phyloP scores from a whole-genome alignment of 140 eudicot genomes.

The Flaveria floridana region DNA sequence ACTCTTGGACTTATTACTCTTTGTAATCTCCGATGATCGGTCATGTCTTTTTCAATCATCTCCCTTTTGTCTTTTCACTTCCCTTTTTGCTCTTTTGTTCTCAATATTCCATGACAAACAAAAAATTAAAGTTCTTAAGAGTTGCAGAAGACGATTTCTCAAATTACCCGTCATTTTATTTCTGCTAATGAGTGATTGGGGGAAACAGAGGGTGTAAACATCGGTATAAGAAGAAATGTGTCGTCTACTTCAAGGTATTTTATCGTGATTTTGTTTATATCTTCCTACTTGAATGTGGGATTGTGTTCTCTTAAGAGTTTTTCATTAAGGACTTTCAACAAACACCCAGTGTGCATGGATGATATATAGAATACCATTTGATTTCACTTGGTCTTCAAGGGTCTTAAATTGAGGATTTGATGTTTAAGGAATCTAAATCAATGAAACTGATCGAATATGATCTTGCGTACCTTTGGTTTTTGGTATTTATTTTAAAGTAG shows the following conservation, averaged over 20 bases:
- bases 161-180: slow-evolving; percentile 28
- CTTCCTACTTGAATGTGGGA: not conserved
- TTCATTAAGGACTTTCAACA: slow-evolving; percentile 19
- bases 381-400: slow-evolving; percentile 2
- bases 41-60: slow-evolving; percentile 25
- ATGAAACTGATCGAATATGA: slow-evolving; percentile 12
- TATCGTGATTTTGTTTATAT: not conserved
- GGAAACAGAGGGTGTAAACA: slow-evolving; percentile 17
- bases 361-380: not conserved
- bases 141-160: slow-evolving; percentile 6
- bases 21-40: slow-evolving; percentile 34
- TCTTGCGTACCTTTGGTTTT: not conserved
- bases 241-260: slow-evolving; percentile 39
- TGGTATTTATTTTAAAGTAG: not conserved
- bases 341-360: slow-evolving; percentile 28
- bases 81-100: slow-evolving; percentile 28
- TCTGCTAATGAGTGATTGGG: slow-evolving; percentile 11
- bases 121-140: not conserved
- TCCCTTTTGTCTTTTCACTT: slow-evolving; percentile 36
- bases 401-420: not conserved
- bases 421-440: not conserved
- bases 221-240: slow-evolving; percentile 27
- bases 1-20: slow-evolving; percentile 9
- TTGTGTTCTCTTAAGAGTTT: not conserved
- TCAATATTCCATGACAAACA: slow-evolving; percentile 22